A percentile compares a stretch with the other conserved stretches of the same genome.
Conservation (phyloP, 352 stramenopile species). For the Aphanomyces euteiches region DNA sequence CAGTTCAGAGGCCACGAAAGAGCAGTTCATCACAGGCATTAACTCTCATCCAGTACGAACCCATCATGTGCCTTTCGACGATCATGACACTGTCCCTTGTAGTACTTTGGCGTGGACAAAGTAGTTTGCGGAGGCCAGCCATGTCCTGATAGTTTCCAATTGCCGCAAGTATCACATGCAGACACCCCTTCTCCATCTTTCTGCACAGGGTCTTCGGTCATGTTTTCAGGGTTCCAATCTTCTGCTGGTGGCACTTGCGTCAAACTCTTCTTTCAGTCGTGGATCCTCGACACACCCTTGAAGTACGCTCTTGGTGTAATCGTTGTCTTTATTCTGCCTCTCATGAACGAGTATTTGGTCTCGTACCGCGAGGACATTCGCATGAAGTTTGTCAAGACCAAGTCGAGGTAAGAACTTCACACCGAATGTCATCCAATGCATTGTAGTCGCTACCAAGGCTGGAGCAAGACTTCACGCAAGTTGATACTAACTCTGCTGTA, state of each 20-base stretch:
- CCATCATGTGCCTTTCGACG: neutral
- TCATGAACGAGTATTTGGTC: conserved; percentile 66
- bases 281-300: conserved; percentile 62
- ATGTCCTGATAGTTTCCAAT: conserved; percentile 60
- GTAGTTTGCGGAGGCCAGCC: conserved; percentile 49
- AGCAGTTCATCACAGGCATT: conserved; percentile 56
- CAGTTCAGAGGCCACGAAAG: conserved; percentile 58
- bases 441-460: conserved; percentile 41
- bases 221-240: conserved; percentile 81
- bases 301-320: conserved; percentile 77
- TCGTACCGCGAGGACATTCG: conserved; percentile 52
- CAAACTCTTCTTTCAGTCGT: conserved; percentile 72
- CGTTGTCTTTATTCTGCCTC: conserved; percentile 54
- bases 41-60: conserved; percentile 48
- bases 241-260: conserved; percentile 68
- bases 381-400: conserved; percentile 42
- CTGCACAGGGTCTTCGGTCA: conserved; percentile 43
- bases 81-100: neutral
- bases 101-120: conserved; percentile 40
- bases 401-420: conserved; percentile 33
- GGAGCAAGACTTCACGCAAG: conserved; percentile 65
- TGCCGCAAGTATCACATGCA: conserved; percentile 48
- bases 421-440: neutral
- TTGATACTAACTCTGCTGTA: conserved; percentile 56
- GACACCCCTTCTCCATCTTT: conserved; percentile 37